Conservation (phyloP, 345 rosid genomes). For the Eucalyptus dawsonii region DNA sequence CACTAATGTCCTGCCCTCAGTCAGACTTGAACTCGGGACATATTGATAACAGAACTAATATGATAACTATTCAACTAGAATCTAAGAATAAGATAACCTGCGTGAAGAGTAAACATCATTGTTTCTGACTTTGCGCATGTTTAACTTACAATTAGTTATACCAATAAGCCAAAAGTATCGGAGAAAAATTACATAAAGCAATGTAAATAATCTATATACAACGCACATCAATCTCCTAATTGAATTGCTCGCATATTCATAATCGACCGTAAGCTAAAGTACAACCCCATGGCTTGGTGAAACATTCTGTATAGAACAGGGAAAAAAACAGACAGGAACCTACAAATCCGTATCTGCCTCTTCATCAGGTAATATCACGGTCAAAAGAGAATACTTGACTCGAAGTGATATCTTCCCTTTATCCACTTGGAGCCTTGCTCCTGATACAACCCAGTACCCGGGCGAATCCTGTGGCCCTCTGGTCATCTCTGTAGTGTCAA, state of each 20-base stretch:
- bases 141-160: not conserved
- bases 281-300: not conserved
- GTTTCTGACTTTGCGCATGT: not conserved
- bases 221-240: not conserved
- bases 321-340: not conserved
- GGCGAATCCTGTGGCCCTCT: conserved; percentile 41
- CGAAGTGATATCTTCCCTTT: conserved; percentile 33
- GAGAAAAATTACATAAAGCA: not conserved
- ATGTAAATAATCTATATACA: not conserved
- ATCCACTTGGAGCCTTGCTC: conserved; percentile 27
- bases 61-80: not conserved
- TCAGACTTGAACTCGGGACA: not conserved
- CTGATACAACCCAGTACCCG: conserved; percentile 43
- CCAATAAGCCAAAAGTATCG: not conserved
- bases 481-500: conserved; percentile 38
- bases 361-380: conserved; percentile 2
- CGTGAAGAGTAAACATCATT: not conserved
- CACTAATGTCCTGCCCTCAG: not conserved
- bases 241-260: not conserved
- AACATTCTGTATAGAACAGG: not conserved
- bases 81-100: not conserved
- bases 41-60: not conserved
- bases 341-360: not conserved
- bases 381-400: conserved; percentile 32
- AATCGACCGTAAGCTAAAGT: not conserved